phyloP scores from a whole-genome alignment of 2,329 filamentous ascomycete genomes.

The Aureobasidium sp. region DNA sequence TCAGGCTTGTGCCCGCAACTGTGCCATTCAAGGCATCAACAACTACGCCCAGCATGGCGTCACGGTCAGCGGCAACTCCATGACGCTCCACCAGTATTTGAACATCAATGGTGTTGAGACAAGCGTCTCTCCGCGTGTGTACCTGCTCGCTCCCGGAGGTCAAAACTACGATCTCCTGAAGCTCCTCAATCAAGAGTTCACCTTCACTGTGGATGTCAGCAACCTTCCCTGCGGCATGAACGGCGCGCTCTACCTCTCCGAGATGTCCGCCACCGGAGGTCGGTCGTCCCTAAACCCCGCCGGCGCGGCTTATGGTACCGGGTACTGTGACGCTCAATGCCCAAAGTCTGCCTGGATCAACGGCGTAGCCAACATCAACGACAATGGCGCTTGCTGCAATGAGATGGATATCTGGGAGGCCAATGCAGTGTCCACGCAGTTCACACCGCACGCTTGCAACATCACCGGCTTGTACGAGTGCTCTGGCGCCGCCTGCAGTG shows the following conservation, averaged over 20 bases:
- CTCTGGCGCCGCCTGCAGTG: slow-evolving; percentile 48
- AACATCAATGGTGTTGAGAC: slow-evolving; percentile 32
- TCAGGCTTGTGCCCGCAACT: slow-evolving; percentile 48
- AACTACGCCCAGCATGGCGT: slow-evolving; percentile 48
- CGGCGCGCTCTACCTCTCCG: slow-evolving; percentile 60
- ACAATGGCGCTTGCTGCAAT: slow-evolving; percentile 55
- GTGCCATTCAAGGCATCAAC: slow-evolving; percentile 51
- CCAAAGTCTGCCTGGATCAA: slow-evolving; percentile 17
- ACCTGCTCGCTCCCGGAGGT: slow-evolving; percentile 54
- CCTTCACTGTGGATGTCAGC: slow-evolving; percentile 65
- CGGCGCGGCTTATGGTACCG: slow-evolving; percentile 53
- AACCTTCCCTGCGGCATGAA: slow-evolving; percentile 63
- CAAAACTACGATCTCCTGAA: slow-evolving; percentile 59
- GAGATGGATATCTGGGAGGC: slow-evolving; percentile 68
- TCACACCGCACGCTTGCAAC: slow-evolving; percentile 59
- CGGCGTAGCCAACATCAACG: slow-evolving; percentile 41
- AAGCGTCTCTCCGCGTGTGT: slow-evolving; percentile 48
- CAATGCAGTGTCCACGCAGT: slow-evolving; percentile 56
- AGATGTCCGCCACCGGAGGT: slow-evolving; percentile 58
- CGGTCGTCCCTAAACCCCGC: slow-evolving; percentile 36
- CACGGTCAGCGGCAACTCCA: slow-evolving; percentile 41
- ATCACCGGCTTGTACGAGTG: slow-evolving; percentile 44
- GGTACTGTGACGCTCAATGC: slow-evolving; percentile 48
- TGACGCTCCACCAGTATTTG: slow-evolving; percentile 41
- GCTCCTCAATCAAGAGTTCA: slow-evolving; percentile 61